A percentile compares a stretch with the other conserved stretches of the same genome.
Evolutionary conservation across 1,284 basidiomycete genomes (phyloP).

Genomic region (Tetrapyrgos nigripes): DNA sequence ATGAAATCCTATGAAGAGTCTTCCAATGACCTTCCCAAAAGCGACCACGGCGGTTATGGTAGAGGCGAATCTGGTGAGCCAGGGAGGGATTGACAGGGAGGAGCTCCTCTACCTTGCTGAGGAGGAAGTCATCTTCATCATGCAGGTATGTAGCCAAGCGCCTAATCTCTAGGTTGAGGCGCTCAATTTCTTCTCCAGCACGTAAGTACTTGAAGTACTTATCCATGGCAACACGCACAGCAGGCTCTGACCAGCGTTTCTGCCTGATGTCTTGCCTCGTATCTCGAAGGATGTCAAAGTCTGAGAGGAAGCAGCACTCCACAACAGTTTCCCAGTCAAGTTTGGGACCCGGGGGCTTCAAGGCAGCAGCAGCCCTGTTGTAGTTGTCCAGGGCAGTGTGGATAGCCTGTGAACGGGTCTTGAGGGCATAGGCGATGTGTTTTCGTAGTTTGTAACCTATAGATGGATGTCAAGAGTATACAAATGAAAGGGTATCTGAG

Average conservation of each 20-base stretch:
- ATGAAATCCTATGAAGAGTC: no score
- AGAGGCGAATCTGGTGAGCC: no score
- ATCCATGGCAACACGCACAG: slow-evolving; percentile 26
- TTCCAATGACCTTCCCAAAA: no score
- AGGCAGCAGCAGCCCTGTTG: background rate
- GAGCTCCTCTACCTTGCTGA: no score
- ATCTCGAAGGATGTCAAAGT: slow-evolving; percentile 26
- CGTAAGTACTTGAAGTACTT: slow-evolving; percentile 25
- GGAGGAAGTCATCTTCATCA: no score
- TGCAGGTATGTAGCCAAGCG: slow-evolving; percentile 30
- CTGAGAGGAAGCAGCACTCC: slow-evolving; percentile 27
- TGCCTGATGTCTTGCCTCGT: slow-evolving; percentile 28
- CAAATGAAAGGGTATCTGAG: background rate
- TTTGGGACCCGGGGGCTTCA: background rate
- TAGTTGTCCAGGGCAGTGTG: background rate
- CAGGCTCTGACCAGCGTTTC: slow-evolving; percentile 29
- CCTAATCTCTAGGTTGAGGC: slow-evolving; percentile 30
- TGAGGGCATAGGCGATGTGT: slow-evolving; percentile 2
- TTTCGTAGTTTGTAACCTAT: slow-evolving; percentile 3
- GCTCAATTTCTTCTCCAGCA: slow-evolving; percentile 32
- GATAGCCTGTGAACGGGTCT: background rate
- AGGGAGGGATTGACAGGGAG: no score
- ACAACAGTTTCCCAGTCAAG: slow-evolving; percentile 6
- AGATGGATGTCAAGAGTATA: background rate
- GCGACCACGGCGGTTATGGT: no score